Base-by-base conservation (phyloP, 1,139 yeast genomes). In the Meyerozyma athensensis region DNA sequence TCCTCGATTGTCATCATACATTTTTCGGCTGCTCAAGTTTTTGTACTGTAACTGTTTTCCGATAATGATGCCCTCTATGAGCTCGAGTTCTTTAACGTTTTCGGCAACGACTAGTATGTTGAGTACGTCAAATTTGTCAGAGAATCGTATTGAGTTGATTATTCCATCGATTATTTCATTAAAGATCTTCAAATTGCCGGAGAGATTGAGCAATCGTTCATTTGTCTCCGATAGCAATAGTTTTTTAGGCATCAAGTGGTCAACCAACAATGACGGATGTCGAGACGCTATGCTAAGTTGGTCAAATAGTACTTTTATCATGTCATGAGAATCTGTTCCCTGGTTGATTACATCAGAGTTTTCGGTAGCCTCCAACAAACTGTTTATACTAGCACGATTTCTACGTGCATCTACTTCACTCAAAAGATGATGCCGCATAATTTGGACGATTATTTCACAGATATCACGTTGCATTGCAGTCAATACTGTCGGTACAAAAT, bases 181-280 rank as follows among this genome's bases (percentile, higher is more conserved):
- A 43, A 82, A 67, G 35, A 73, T 58, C 40, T 64, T 63, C 42
- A 81, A 76, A 48, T 81, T 82, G 26, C 81, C 84, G 16, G 86
- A 77, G 20, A 79, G 64, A 28, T 61, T 60, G 30, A 69, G 61
- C 36, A 82, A 59, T 33, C 74, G 58, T 40, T 77, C 79, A 41
- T 75, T 81, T 1, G 83, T 68, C 44, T 81, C 86, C 77, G 77
- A 74, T 30, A 81, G 59, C 14, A 84, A 54, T 41, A 83, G 61
- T 41, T 80, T 79, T 44, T 79, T 76, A 9, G 92, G 87, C 52
- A 83, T 79, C 48, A 79, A 83, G 54, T 84, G 92, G 49, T 82
- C 86, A 23, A 83, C 89, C 30, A 83, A 53, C 33, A 83, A 59
- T 28, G 82, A 77, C 1, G 90, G 87, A 53, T 84, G 89, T 48